Conservation (phyloP, 306 rosid genomes). For the Lathyrus oleraceus region DNA sequence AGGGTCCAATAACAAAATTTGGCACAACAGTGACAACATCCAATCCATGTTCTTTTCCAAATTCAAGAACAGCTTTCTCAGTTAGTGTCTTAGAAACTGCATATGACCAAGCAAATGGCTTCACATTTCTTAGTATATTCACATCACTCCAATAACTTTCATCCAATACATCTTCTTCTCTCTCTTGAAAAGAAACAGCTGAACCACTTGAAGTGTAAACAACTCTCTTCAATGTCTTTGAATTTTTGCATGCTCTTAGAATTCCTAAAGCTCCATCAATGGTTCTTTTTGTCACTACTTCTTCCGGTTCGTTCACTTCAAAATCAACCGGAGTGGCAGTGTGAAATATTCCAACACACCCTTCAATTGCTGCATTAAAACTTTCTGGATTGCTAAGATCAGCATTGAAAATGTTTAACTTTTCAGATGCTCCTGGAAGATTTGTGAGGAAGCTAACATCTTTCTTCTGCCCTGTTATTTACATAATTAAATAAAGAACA, state of each 20-base stretch:
- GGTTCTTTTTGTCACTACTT: slow-evolving; percentile 4
- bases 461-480: slow-evolving; percentile 31
- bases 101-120: slow-evolving; percentile 39
- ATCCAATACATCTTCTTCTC: slow-evolving; percentile 37
- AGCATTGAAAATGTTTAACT: slow-evolving; percentile 48
- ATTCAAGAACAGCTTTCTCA: slow-evolving; percentile 60
- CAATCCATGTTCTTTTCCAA: slow-evolving; percentile 29
- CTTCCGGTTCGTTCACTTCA: slow-evolving; percentile 43
- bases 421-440: slow-evolving; percentile 54
- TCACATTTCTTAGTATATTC: slow-evolving; percentile 24
- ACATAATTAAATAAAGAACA: not conserved
- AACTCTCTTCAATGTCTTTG: slow-evolving; percentile 53
- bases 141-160: slow-evolving; percentile 66
- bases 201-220: slow-evolving; percentile 60
- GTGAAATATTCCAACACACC: slow-evolving; percentile 62
- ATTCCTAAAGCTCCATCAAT: slow-evolving; percentile 58
- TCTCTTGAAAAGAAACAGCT: slow-evolving; percentile 24
- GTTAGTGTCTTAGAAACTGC: slow-evolving; percentile 57
- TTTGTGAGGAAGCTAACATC: slow-evolving; percentile 54
- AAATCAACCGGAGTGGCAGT: slow-evolving; percentile 47
- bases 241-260: slow-evolving; percentile 46
- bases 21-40: not conserved
- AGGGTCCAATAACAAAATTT: slow-evolving; percentile 30
- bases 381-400: slow-evolving; percentile 58
- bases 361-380: slow-evolving; percentile 50